Evolutionary conservation across 306 rosid species (phyloP).

Genomic region (Amphicarpaea edgeworthii): DNA sequence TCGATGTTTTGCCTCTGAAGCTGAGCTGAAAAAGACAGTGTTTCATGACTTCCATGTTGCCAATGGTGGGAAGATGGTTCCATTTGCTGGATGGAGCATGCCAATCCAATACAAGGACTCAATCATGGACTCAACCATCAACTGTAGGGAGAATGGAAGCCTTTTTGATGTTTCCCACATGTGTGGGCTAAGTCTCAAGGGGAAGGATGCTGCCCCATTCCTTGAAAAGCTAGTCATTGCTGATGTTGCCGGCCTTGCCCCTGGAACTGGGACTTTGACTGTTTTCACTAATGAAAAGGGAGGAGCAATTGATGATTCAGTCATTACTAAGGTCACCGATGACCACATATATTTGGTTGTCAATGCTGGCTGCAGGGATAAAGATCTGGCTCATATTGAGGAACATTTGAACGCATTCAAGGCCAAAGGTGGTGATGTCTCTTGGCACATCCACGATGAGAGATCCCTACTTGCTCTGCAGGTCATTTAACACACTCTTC

Average conservation of each 20-base stretch:
- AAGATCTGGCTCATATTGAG: slow-evolving; percentile 95
- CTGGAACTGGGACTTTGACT: slow-evolving; percentile 85
- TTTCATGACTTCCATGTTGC: slow-evolving; percentile 87
- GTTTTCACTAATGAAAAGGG: slow-evolving; percentile 96
- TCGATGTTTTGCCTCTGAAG: slow-evolving; percentile 70
- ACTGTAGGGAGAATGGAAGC: slow-evolving; percentile 82
- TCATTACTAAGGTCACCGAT: slow-evolving; percentile 82
- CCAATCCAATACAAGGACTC: slow-evolving; percentile 97
- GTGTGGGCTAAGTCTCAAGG: slow-evolving; percentile 95
- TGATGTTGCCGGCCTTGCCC: slow-evolving; percentile 83
- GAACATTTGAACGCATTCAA: slow-evolving; percentile 93
- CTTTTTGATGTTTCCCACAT: slow-evolving; percentile 91
- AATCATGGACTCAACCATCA: slow-evolving; percentile 89
- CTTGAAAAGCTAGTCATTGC: slow-evolving; percentile 91
- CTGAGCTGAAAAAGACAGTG: slow-evolving; percentile 87
- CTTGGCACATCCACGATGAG: slow-evolving; percentile 97
- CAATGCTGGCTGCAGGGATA: slow-evolving; percentile 95
- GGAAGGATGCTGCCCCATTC: slow-evolving; percentile 74
- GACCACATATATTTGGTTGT: slow-evolving; percentile 90
- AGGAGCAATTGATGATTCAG: slow-evolving; percentile 94
- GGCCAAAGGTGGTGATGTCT: slow-evolving; percentile 96
- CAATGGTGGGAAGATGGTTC: slow-evolving; percentile 95
- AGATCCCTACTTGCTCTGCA: slow-evolving; percentile 92
- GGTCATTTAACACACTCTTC: slow-evolving; percentile 53
- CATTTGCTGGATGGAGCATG: slow-evolving; percentile 99